A percentile compares a stretch with the other conserved stretches of the same genome.
Conservation (phyloP, 306 rosid genomes). For the Oxytropis ochrocephala region DNA sequence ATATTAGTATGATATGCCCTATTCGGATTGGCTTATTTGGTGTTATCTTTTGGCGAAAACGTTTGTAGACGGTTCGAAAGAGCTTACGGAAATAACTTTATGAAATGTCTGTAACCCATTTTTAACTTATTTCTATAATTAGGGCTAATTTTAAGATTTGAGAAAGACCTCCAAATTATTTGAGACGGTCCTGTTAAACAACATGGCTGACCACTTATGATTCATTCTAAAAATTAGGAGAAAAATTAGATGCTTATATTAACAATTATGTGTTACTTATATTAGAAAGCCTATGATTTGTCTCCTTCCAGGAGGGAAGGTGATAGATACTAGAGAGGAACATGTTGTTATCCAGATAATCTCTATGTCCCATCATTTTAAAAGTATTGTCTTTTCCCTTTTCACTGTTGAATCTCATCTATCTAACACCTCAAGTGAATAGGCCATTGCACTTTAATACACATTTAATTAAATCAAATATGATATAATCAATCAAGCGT, state of each 20-base stretch:
- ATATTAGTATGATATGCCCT: too few species aligned
- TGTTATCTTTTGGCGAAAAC: too few species aligned
- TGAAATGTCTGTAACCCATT: too few species aligned
- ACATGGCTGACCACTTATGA: not conserved
- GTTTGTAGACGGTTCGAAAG: too few species aligned
- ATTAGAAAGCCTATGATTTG: constrained; percentile 25
- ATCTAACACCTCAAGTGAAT: constrained; percentile 4
- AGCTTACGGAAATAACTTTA: too few species aligned
- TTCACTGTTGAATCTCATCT: constrained; percentile 13
- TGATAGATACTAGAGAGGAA: constrained; percentile 30
- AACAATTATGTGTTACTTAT: constrained; percentile 3
- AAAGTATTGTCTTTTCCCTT: constrained; percentile 16
- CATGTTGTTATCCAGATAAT: constrained; percentile 23
- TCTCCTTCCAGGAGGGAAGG: constrained; percentile 30
- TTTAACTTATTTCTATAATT: too few species aligned
- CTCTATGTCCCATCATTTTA: constrained; percentile 24
- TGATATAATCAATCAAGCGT: constrained; percentile 5
- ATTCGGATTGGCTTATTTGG: too few species aligned
- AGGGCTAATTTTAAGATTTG: too few species aligned
- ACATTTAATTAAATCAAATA: constrained; percentile 6
- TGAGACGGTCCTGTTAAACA: too few species aligned
- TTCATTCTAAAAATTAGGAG: not conserved
- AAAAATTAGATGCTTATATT: not conserved
- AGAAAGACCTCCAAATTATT: too few species aligned
- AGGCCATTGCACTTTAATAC: constrained; percentile 16